Evolutionary conservation across 768 basidiomycete genomes (phyloP).

Genomic region (Tephrocybe sp.): DNA sequence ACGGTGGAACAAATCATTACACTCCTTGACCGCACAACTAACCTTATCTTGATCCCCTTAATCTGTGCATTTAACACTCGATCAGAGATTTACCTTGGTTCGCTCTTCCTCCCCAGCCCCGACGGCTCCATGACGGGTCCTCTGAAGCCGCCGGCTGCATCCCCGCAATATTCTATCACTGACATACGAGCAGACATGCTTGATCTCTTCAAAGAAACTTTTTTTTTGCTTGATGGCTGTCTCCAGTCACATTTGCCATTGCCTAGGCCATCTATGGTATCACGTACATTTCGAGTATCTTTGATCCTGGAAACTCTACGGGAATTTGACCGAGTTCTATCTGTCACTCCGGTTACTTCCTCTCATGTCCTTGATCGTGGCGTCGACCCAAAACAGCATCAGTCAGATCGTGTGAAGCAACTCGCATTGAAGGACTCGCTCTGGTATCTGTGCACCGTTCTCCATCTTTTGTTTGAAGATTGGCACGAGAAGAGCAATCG

Average conservation of each 20-base stretch:
- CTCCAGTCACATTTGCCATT: slow-evolving; percentile 5
- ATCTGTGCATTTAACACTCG: slow-evolving; percentile 13
- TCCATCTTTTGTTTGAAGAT: slow-evolving; percentile 35
- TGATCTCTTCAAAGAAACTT: slow-evolving; percentile 25
- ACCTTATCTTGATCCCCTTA: slow-evolving; percentile 15
- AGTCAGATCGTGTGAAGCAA: slow-evolving; percentile 32
- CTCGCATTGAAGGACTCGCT: slow-evolving; percentile 48
- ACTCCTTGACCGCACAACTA: slow-evolving; percentile 15
- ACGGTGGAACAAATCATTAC: slow-evolving; percentile 13
- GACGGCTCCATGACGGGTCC: slow-evolving; percentile 4
- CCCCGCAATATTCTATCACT: slow-evolving; percentile 11
- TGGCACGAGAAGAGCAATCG: background rate
- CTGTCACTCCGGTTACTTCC: background rate
- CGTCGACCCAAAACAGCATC: slow-evolving; percentile 1
- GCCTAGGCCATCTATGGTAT: slow-evolving; percentile 16
- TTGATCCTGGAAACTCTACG: slow-evolving; percentile 38
- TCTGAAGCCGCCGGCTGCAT: slow-evolving; percentile 9
- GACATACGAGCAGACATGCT: slow-evolving; percentile 29
- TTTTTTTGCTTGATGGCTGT: slow-evolving; percentile 14
- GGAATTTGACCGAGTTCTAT: slow-evolving; percentile 35
- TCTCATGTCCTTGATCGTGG: slow-evolving; percentile 7
- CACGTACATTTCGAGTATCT: slow-evolving; percentile 22
- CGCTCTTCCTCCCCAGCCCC: slow-evolving; percentile 13
- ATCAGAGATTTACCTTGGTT: slow-evolving; percentile 15
- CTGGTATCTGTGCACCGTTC: slow-evolving; percentile 51